Evolutionary conservation across 2,329 filamentous ascomycete genomes (phyloP).

Genomic region (Celoporthe dispersa): DNA sequence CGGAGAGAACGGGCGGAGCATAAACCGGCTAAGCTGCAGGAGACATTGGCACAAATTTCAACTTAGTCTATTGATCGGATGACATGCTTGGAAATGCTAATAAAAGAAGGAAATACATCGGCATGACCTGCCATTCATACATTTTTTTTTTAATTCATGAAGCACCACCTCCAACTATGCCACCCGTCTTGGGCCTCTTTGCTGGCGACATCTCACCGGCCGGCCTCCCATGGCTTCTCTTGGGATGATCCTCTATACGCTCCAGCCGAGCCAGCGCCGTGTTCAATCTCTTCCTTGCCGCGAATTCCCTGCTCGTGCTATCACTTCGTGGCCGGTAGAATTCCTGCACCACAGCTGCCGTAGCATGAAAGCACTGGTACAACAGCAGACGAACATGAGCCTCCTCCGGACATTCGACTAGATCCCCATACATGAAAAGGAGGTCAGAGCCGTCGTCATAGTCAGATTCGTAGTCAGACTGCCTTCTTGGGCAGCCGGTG

Average conservation of each 20-base stretch:
- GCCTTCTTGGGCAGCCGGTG: conserved; percentile 31
- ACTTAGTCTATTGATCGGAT: not conserved
- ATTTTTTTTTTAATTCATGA: not conserved
- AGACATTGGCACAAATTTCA: not conserved
- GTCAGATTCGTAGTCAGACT: conserved; percentile 29
- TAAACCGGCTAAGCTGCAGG: not conserved
- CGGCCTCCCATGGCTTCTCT: conserved; percentile 41
- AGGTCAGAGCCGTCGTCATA: conserved; percentile 23
- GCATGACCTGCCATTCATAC: conserved; percentile 2
- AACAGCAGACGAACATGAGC: conserved; percentile 54
- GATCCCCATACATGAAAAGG: conserved; percentile 20
- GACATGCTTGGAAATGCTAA: not conserved
- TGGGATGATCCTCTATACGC: conserved; percentile 41
- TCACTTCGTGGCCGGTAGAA: conserved; percentile 57
- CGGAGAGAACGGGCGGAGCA: not conserved
- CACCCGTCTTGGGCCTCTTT: conserved; percentile 46
- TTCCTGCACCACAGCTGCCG: conserved; percentile 56
- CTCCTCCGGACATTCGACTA: conserved; percentile 50
- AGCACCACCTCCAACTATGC: conserved; percentile 14
- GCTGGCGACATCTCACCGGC: conserved; percentile 49
- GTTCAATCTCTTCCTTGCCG: conserved; percentile 55
- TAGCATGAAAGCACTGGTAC: conserved; percentile 63
- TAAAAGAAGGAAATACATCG: not conserved
- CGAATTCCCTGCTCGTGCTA: conserved; percentile 56
- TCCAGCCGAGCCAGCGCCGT: conserved; percentile 52